These are phyloP conservation scores for Linum tenue DNA, from an alignment of 345 rosid species.

Conservation along the genomic window DNA sequence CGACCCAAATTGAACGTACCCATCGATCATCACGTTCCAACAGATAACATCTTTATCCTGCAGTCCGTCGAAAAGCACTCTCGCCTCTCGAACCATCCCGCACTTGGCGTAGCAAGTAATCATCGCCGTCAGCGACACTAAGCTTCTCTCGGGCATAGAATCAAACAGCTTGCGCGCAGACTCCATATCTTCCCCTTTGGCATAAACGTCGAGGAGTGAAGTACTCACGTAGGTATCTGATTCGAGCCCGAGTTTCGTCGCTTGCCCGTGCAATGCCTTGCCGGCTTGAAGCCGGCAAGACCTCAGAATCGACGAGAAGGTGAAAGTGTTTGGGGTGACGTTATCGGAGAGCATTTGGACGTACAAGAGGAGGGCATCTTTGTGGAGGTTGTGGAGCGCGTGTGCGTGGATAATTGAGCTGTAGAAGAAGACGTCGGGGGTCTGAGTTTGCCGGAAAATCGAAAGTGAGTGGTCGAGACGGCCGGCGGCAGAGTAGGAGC, in stretches of 20 bases:
- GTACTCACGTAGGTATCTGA: constrained; percentile 59
- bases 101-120: constrained; percentile 54
- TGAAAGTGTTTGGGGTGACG: constrained; percentile 52
- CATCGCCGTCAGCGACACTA: constrained; percentile 68
- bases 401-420: constrained; percentile 50
- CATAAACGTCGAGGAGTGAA: constrained; percentile 53
- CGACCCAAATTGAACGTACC: constrained; percentile 43
- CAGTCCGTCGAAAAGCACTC: constrained; percentile 36
- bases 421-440: constrained; percentile 52
- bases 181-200: constrained; percentile 43
- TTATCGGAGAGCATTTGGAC: constrained; percentile 36
- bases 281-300: constrained; percentile 40
- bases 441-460: constrained; percentile 39
- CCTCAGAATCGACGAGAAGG: constrained; percentile 64
- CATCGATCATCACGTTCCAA: constrained; percentile 73
- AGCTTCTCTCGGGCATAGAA: constrained; percentile 43
- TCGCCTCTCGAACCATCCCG: constrained; percentile 44
- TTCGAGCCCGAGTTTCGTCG: constrained; percentile 52
- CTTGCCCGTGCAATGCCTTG: constrained; percentile 39
- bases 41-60: constrained; percentile 49
- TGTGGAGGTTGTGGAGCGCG: constrained; percentile 28
- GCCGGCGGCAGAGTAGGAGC: constrained; percentile 61
- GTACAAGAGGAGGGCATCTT: constrained; percentile 40
- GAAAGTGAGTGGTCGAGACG: constrained; percentile 37
- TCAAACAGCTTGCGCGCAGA: constrained; percentile 64